Conservation (phyloP, 2,329 filamentous ascomycete species). For the Neurospora crassa region DNA sequence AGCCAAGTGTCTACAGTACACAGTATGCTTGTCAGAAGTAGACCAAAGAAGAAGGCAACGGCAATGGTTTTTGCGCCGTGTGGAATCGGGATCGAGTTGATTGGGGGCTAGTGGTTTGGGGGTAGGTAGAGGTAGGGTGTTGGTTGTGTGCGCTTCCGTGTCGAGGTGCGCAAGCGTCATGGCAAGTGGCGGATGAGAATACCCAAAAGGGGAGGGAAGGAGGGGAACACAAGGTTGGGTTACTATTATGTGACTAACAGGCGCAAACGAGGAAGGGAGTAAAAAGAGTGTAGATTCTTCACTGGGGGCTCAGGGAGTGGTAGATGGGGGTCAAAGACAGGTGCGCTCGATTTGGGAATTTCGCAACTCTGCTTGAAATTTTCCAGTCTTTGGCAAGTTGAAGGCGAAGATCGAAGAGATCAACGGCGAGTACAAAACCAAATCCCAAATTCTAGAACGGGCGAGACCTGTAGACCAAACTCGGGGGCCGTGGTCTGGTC, state of each 20-base stretch:
- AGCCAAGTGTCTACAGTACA: background rate
- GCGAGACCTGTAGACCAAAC: background rate
- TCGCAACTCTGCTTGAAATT: too few relatives aligned
- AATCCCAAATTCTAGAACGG: background rate
- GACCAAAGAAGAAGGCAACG: background rate
- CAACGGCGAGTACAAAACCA: background rate
- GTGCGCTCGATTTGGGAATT: background rate
- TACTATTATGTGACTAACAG: background rate
- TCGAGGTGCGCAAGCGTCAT: background rate
- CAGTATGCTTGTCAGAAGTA: background rate
- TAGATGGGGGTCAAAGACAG: background rate
- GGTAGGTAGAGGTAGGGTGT: background rate
- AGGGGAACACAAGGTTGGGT: background rate
- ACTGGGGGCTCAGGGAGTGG: background rate
- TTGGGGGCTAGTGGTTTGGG: background rate
- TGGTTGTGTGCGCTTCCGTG: background rate
- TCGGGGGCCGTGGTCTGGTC: background rate
- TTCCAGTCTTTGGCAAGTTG: too few relatives aligned
- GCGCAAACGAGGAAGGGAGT: background rate
- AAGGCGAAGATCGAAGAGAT: background rate
- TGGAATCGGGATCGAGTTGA: background rate
- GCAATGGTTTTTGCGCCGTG: background rate
- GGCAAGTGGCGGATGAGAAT: background rate
- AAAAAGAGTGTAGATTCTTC: background rate
- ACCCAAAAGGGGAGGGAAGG: background rate